Evolutionary conservation across 768 basidiomycete species (phyloP), one percentile per base, ranked within the genome.

Genomic region (Lyophyllum semitale): DNA sequence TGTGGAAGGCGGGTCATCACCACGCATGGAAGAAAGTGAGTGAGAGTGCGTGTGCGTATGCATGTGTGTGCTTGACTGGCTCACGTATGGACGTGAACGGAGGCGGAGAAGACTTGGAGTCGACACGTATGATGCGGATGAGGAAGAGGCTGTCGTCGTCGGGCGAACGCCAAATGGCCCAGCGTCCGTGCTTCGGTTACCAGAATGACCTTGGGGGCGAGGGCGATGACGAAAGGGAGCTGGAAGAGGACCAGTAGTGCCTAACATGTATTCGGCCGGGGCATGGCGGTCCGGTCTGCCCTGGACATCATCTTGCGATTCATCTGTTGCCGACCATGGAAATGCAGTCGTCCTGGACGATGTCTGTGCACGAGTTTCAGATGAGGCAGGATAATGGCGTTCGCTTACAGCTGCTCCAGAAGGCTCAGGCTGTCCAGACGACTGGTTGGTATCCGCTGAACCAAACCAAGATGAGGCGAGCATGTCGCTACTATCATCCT

Each of bases 1-100:
- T 0, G 27, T 20, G 12, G 29, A 41, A 77, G 73, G 0, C 74
- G 76, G 32, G 72, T 79, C 22, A 18, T 38, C 37, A 38, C 15
- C 17, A 15, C n/a, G 37, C n/a, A 15, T n/a, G 17, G 37, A 69
- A 8, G 70, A 65, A 6, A 71, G 68, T 17, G 70, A 58, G 29
- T 72, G 67, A 15, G 72, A 50, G 20, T 60, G 47, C 18, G 55
- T n/a, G 27, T 58, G 49, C 23, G 18, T 25, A 25, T 7, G 37
- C 29, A n/a, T 58, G 52, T 18, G 45, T 38, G 26, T 48, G n/a
- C 37, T 38, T 12, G 55, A 46, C 8, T 57, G 52, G 30, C 48
- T 37, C 22, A 49, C 59, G 26, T 57, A 60, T 4, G 59, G 55
- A 8, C 59, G 59, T 13, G 55, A 44, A 17, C 55, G 50, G 18